Conservation (phyloP, 441 rosid species). For the Hura crepitans region DNA sequence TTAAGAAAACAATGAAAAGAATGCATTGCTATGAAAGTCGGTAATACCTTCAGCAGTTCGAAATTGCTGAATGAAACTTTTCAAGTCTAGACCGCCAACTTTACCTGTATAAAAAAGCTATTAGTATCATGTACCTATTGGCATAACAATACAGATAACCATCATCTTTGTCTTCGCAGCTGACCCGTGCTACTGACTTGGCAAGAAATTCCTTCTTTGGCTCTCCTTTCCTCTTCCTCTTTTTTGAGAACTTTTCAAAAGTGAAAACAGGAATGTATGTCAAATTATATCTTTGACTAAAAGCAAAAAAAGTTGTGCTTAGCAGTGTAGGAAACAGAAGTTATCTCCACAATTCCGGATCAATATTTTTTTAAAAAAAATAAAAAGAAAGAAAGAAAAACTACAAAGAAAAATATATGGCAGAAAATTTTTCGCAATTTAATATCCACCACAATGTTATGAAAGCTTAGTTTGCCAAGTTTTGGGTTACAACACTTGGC, state of each 20-base stretch:
- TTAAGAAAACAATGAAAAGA: constrained; percentile 1
- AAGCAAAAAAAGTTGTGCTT: neutral
- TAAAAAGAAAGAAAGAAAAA: too few relatives aligned
- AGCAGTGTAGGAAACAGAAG: constrained; percentile 6
- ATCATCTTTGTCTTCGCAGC: constrained; percentile 20
- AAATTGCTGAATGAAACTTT: constrained; percentile 77
- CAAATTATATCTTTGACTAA: constrained; percentile 10
- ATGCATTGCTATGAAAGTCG: constrained; percentile 11
- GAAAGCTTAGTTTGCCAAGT: neutral
- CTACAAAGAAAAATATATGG: neutral
- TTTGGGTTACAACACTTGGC: neutral
- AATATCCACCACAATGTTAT: neutral
- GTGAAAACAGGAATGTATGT: constrained; percentile 4
- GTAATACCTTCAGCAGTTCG: constrained; percentile 60
- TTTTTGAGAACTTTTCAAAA: constrained; percentile 59
- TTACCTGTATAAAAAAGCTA: constrained; percentile 41
- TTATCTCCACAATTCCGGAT: neutral
- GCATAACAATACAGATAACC: constrained; percentile 9
- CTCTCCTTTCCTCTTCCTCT: constrained; percentile 83
- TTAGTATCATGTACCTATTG: constrained; percentile 21
- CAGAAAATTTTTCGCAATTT: neutral
- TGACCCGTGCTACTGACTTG: constrained; percentile 43
- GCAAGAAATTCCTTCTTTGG: constrained; percentile 52
- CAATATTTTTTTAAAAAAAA: neutral
- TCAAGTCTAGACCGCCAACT: constrained; percentile 73